Percentiles rank a stretch among this genome's conserved stretches.
Conservation (phyloP, 2,329 filamentous ascomycete genomes). For the Claviceps sp. region DNA sequence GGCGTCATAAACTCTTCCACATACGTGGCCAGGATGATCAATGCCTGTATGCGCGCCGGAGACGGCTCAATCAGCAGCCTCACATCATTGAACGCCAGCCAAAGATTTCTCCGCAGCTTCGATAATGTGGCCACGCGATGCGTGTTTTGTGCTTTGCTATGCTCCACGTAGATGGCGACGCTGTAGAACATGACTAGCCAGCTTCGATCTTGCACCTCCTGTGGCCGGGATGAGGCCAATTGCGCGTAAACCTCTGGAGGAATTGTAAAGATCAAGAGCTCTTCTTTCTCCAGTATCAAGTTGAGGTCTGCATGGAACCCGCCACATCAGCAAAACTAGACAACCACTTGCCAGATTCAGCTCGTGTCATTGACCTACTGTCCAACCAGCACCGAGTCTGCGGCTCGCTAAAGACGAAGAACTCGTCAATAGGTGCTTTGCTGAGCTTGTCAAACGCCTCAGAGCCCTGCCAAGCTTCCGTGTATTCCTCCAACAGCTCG, state of each 20-base stretch:
- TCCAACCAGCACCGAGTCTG: not conserved
- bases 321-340: not conserved
- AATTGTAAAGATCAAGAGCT: not conserved
- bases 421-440: not conserved
- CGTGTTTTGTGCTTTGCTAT: not conserved
- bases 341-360: not conserved
- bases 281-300: not conserved
- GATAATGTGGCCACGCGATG: not conserved
- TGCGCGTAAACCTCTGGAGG: not conserved
- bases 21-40: constrained; percentile 1
- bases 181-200: constrained; percentile 5
- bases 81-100: constrained; percentile 3
- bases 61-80: constrained; percentile 2
- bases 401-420: not conserved
- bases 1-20: constrained; percentile 4
- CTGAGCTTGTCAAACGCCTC: not conserved
- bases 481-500: not conserved
- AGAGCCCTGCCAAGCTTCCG: not conserved
- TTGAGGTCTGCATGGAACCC: not conserved
- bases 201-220: constrained; percentile 1
- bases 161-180: not conserved
- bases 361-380: not conserved
- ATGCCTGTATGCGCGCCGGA: not conserved
- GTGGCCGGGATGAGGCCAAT: not conserved
- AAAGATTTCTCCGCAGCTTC: constrained; percentile 2